Base-by-base conservation (phyloP, 345 rosid species). In the Hypericum perforatum region DNA sequence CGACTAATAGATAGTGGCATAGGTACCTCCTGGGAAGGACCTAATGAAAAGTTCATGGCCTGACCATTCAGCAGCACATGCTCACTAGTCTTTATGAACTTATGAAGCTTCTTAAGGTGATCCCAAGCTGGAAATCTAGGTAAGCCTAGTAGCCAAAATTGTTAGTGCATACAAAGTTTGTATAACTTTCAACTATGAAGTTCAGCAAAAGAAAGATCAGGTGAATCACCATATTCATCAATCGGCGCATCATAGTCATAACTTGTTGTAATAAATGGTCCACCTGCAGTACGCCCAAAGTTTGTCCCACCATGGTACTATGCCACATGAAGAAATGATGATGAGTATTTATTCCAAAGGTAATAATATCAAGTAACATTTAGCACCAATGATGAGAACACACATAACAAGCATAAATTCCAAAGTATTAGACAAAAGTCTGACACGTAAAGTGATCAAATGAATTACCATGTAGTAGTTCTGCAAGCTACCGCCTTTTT, bases 241-340 rank as follows among this genome's bases (percentile, higher is more conserved):
- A 92, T 83, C 0, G 98, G 98, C 58, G 98, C 98, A 61, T 91
- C 98, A 42, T 92, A 87, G 68, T 92, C 98, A 71, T 92, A 92
- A 71, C 96, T 87, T 49, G 96, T 87, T 32, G 98, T 88, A 56
- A 92, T 85, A 60, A 92, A 92, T 16, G 95, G 96, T 58, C 96
- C 96, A 41, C 96, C 96, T 53, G 94, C 56, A 50, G 98, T 92
- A 52, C 98, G 92, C 48, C 89, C 96, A 59, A 92, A 92, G 61
- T 92, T 92, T 10, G 98, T 92, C 62, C 98, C 98, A 38, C 98
- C 98, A 11, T 92, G 98, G 64, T 88, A 92, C 98, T 88, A 63
- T 53, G 63, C 39, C 50, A 58, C 7, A 59, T 14, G 55, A 13
- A 58, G 43, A 7, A 29, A 40, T 10, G 41, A 11, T 11, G 32